Base-by-base conservation (phyloP, 2,329 filamentous ascomycete genomes). In the Sclerotinia glacialis region DNA sequence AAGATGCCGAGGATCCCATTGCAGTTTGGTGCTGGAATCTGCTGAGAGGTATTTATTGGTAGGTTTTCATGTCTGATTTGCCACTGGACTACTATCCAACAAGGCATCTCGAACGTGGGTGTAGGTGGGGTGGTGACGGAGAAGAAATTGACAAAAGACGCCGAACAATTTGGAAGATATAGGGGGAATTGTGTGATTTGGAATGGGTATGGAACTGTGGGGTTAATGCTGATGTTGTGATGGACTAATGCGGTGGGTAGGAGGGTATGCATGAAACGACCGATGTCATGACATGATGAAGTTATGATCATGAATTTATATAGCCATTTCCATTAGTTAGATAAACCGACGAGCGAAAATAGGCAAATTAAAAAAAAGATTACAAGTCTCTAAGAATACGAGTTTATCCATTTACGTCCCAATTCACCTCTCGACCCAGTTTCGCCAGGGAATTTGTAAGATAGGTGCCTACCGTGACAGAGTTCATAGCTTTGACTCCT, bases 1-100 rank as follows among this genome's bases (percentile, higher is more conserved):
- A 80, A 71, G 47, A 42, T 31, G 80, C 78, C 63, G 78, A 82
- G 34, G 85, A 88, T 72, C 78, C 78, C 0, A 82, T 84, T 21
- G 83, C 85, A 4, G 76, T 78, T 40, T 87, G 85, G 84, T 76
- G 74, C 55, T 76, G 73, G 68, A 73, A 73, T 47, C 72, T 75
- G 42, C 37, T 76, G 9, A 65, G 69, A 40, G 70, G 71, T 14
- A 67, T 75, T n/a, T 76, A 75, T 61, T 67, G 47, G 46, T 42
- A 61, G 44, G 31, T 49, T 18, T 34, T 5, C 4, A 46, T 26
- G 11, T 4, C 11, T 28, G 6, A 11, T 37, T 26, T 16, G 23
- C 12, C 12, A n/a, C 37, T 23, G 34, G 21, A 16, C 21, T n/a
- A 40, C 21, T 40, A 23, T n/a, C 31, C 14, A 40, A 37, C 44